Evolutionary conservation across 1,139 yeast species (phyloP).

Genomic region (Sugiyamaella japonica): DNA sequence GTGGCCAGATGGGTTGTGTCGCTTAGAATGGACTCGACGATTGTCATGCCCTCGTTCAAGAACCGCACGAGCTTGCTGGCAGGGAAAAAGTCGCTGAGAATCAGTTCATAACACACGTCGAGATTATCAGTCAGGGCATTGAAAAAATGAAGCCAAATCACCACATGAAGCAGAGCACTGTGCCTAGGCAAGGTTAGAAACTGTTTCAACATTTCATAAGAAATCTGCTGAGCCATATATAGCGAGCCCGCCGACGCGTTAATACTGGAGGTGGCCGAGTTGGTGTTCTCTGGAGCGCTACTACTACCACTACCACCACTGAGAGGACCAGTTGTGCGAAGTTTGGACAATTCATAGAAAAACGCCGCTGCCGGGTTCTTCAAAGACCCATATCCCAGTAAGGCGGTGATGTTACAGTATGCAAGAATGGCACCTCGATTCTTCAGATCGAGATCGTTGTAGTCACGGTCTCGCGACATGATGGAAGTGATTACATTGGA

Average conservation of each 20-base stretch:
- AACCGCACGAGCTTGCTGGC: slow-evolving; percentile 21
- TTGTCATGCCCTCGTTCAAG: slow-evolving; percentile 21
- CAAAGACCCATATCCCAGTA: slow-evolving; percentile 32
- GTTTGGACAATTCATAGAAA: slow-evolving; percentile 9
- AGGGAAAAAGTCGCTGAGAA: slow-evolving; percentile 24
- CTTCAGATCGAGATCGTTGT: slow-evolving; percentile 21
- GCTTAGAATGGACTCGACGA: slow-evolving; percentile 2
- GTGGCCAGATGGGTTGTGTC: neutral
- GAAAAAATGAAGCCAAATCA: slow-evolving; percentile 33
- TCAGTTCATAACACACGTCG: slow-evolving; percentile 16
- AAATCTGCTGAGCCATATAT: slow-evolving; percentile 18
- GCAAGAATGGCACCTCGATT: slow-evolving; percentile 32
- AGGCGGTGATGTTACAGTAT: slow-evolving; percentile 33
- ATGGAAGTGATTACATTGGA: slow-evolving; percentile 19
- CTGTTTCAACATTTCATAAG: slow-evolving; percentile 22
- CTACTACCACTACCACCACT: neutral
- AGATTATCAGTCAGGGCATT: slow-evolving; percentile 26
- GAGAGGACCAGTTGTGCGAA: neutral
- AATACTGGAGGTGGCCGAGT: neutral
- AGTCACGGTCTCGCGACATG: slow-evolving; percentile 16
- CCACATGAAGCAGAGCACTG: slow-evolving; percentile 28
- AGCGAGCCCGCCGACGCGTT: slow-evolving; percentile 4
- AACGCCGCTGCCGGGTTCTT: slow-evolving; percentile 16
- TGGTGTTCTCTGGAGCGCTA: neutral
- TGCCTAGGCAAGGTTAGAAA: slow-evolving; percentile 18